Conservation (phyloP, 1,284 basidiomycete genomes). For the Marasmius tenuissimus region DNA sequence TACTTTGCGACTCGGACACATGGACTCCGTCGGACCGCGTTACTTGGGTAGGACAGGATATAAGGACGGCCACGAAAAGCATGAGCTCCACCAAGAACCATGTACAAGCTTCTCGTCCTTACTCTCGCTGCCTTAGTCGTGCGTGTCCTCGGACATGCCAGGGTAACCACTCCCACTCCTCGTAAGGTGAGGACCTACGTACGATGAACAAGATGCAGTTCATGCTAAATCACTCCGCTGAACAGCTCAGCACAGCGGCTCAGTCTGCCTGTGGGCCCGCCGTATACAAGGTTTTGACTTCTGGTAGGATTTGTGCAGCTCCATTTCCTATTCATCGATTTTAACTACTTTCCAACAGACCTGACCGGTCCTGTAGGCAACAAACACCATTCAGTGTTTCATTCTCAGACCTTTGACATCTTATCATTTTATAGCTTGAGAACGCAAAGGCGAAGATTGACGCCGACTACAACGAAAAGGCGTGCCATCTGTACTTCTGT, state of each 20-base stretch:
- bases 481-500: constrained; percentile 37
- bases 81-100: neutral
- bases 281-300: constrained; percentile 26
- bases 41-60: too few species aligned
- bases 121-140: neutral
- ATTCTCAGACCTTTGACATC: neutral
- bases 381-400: neutral
- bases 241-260: constrained; percentile 25
- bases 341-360: constrained; percentile 18
- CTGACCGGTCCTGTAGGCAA: constrained; percentile 28
- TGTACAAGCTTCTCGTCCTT: neutral
- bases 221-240: too few species aligned
- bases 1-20: too few species aligned
- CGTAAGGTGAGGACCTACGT: neutral
- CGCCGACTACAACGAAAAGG: constrained; percentile 29
- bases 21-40: too few species aligned
- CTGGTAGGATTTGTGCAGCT: constrained; percentile 16
- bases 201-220: too few species aligned
- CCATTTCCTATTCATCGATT: neutral
- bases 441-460: constrained; percentile 30
- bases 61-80: too few species aligned
- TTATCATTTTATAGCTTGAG: constrained; percentile 27
- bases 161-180: neutral
- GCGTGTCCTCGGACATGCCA: neutral
- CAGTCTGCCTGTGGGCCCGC: constrained; percentile 30